Evolutionary conservation across 1,284 basidiomycete species (phyloP).

Genomic region (Peniophora sp.): DNA sequence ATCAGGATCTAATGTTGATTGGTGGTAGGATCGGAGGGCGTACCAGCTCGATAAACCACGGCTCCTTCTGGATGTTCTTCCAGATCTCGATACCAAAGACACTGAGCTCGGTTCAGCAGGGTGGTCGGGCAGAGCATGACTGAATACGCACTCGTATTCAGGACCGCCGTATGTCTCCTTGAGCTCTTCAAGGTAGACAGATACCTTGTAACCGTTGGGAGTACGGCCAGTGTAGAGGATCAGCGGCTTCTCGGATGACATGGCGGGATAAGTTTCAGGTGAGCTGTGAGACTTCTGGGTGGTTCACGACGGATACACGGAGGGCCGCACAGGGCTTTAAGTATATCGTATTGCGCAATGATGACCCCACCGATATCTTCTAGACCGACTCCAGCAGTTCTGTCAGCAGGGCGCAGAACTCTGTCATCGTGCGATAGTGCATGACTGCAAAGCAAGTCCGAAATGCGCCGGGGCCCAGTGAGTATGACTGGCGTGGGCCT

Average conservation of each 20-base stretch:
- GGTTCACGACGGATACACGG: too few species aligned
- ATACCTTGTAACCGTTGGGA: conserved; percentile 17
- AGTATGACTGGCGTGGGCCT: too few species aligned
- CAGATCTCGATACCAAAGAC: conserved; percentile 23
- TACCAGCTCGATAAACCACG: conserved; percentile 39
- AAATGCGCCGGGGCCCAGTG: too few species aligned
- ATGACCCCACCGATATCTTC: too few species aligned
- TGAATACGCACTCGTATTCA: conserved; percentile 26
- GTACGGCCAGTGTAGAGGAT: conserved; percentile 10
- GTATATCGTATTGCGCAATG: too few species aligned
- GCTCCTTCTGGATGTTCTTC: conserved; percentile 44
- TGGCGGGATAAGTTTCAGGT: not conserved
- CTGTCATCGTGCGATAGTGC: too few species aligned
- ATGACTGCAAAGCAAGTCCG: too few species aligned
- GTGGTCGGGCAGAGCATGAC: conserved; percentile 4
- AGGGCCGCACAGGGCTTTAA: too few species aligned
- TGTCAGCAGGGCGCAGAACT: too few species aligned
- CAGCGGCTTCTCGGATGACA: conserved; percentile 3
- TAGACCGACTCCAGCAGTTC: too few species aligned
- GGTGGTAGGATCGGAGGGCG: too few species aligned
- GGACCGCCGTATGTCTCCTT: conserved; percentile 32
- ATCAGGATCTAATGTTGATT: too few species aligned
- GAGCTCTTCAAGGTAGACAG: conserved; percentile 38
- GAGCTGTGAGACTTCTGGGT: not conserved
- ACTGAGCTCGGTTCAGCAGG: conserved; percentile 25